phyloP scores from a whole-genome alignment of 1,284 basidiomycete species.

The Naganishia albida region DNA sequence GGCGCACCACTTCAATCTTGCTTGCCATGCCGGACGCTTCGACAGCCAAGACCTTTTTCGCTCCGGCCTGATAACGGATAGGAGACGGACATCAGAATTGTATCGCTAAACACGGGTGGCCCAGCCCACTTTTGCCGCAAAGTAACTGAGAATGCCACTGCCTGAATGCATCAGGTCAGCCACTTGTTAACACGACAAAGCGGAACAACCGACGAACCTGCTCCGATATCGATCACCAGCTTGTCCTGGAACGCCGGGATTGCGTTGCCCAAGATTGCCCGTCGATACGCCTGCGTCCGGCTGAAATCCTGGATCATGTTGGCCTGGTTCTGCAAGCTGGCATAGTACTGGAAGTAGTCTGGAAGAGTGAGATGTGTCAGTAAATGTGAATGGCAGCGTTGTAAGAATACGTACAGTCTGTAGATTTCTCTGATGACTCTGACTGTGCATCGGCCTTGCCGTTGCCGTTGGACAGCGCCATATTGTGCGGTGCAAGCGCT shows the following conservation, averaged over 20 bases:
- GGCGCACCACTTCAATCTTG: conserved; percentile 53
- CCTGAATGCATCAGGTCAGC: too few species aligned
- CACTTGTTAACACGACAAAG: too few species aligned
- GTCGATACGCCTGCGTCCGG: conserved; percentile 52
- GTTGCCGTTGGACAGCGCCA: conserved; percentile 3
- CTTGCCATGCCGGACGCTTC: conserved; percentile 58
- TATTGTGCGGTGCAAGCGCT: not conserved
- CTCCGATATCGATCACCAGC: conserved; percentile 56
- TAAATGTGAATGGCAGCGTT: not conserved
- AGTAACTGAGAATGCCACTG: conserved; percentile 58
- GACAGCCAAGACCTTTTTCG: conserved; percentile 56
- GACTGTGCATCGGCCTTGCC: conserved; percentile 14
- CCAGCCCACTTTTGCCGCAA: conserved; percentile 49
- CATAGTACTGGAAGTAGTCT: conserved; percentile 38
- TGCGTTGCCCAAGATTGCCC: conserved; percentile 54
- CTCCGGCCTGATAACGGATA: conserved; percentile 50
- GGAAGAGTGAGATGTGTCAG: not conserved
- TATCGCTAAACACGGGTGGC: not conserved
- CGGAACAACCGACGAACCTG: conserved; percentile 43
- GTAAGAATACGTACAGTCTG: conserved; percentile 11
- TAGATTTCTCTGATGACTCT: conserved; percentile 15
- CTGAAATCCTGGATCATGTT: conserved; percentile 55
- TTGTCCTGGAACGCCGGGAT: conserved; percentile 50
- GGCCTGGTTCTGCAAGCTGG: conserved; percentile 39
- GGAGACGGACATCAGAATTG: not conserved